These are phyloP conservation scores for Ogataea ganodermae DNA, from an alignment of 805 yeast species.

Conservation along the genomic window DNA sequence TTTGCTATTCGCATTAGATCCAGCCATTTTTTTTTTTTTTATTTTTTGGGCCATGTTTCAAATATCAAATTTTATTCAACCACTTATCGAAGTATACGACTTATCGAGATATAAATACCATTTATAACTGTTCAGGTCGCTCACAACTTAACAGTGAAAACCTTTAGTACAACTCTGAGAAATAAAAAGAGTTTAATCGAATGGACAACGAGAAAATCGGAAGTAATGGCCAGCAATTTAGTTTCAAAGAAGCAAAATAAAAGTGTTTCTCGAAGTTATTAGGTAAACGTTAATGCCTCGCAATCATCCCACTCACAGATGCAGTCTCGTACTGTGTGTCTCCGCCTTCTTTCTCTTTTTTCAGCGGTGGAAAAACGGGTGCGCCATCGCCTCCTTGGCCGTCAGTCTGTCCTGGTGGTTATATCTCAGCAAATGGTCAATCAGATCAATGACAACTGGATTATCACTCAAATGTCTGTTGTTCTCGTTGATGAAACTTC, in stretches of 20 bases:
- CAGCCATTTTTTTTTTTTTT: slow-evolving; percentile 4
- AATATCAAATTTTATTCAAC: neutral
- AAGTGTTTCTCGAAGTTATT: neutral
- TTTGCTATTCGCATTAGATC: neutral
- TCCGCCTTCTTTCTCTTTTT: neutral
- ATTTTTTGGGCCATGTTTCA: neutral
- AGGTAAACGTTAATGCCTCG: neutral
- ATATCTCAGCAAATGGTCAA: slow-evolving; percentile 72
- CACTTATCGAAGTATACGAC: neutral
- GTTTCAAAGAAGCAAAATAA: neutral
- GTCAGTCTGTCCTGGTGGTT: slow-evolving; percentile 89
- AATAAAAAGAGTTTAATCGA: neutral
- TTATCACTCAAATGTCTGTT: slow-evolving; percentile 53
- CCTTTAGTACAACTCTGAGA: slow-evolving; percentile 4
- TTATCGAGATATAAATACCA: neutral
- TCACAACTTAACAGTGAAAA: neutral
- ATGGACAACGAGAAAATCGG: neutral
- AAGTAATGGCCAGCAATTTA: neutral
- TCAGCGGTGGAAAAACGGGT: slow-evolving; percentile 39
- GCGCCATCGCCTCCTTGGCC: slow-evolving; percentile 85
- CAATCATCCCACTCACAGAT: too few relatives aligned
- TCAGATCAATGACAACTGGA: slow-evolving; percentile 63
- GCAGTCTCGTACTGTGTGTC: neutral
- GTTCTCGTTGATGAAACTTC: slow-evolving; percentile 54
- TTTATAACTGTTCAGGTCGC: neutral